Evolutionary conservation across 495 filamentous ascomycete genomes (phyloP), one percentile per base, ranked within the genome.

Genomic region (Talaromyces borbonicus): DNA sequence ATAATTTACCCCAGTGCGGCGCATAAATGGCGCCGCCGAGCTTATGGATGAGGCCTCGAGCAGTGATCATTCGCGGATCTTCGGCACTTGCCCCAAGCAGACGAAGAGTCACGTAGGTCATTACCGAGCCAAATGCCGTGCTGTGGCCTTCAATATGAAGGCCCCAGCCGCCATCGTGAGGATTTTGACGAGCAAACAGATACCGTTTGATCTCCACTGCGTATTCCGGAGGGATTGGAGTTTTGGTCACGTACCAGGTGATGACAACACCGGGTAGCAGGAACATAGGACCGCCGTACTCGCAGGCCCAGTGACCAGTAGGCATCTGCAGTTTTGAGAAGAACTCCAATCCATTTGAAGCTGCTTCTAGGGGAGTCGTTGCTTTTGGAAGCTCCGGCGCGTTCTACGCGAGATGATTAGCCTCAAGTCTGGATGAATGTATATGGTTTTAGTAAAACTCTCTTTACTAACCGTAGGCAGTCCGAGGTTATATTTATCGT

Each of bases 1-100:
- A 90, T 62, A 93, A 90, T 56, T 98, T 98, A 6, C 83, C 80
- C 92, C 92, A 98, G 58, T 96, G 93, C 9, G 92, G 93, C 1
- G 78, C 83, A 56, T 84, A 78, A 8, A 84, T 70, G 12, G 87
- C 88, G 38, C 93, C 90, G 3, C 92, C 92, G 48, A 98, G 75
- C 55, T 82, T 75, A 63, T 95, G 86, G 16, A 97, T 68, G 24
- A 79, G 81, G 2, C 75, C 81, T 36, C 92, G 77, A 4, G 93
- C 93, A 63, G 89, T 94, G 37, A 90, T 70, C 79, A 96, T 86
- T 18, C 81, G 74, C 23, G 81, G 78, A 52, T 98, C 83, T 42
- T 96, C 87, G 25, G 87, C 82, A 39, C 78, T 77, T 11, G 87
- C 85, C n/a, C 93, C 93, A n/a, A 96, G 70, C 8, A 98, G 61